Conservation (phyloP, 805 yeast genomes). For the Lipomyces japonicus region DNA sequence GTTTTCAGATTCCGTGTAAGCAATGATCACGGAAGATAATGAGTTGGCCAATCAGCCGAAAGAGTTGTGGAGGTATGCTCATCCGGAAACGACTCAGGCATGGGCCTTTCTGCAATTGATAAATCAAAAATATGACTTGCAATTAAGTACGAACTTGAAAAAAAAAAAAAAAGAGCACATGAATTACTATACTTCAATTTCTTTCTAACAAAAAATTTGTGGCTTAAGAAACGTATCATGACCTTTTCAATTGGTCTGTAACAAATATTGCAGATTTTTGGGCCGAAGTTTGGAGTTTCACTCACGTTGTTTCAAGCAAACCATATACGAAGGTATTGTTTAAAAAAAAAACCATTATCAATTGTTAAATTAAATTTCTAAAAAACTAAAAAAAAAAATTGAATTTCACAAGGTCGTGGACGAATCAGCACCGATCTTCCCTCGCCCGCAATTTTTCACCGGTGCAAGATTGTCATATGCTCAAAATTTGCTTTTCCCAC, state of each 20-base stretch:
- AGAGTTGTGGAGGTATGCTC: slow-evolving; percentile 21
- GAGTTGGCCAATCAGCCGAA: slow-evolving; percentile 10
- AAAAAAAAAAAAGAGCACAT: not conserved
- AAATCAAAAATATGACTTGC: slow-evolving; percentile 5
- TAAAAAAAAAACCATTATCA: not conserved
- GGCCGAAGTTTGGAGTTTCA: slow-evolving; percentile 28
- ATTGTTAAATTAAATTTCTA: not conserved
- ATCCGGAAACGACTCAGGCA: slow-evolving; percentile 14
- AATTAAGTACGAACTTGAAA: slow-evolving; percentile 8
- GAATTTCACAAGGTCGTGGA: slow-evolving; percentile 15
- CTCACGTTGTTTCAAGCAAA: slow-evolving; percentile 13
- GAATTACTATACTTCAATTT: not conserved
- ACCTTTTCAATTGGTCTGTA: slow-evolving; percentile 27
- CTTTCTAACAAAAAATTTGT: slow-evolving; percentile 9
- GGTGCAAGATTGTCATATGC: slow-evolving; percentile 31
- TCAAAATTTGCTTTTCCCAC: slow-evolving; percentile 28
- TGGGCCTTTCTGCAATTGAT: slow-evolving; percentile 10
- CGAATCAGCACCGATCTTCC: slow-evolving; percentile 24
- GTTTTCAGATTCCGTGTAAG: too few relatives aligned
- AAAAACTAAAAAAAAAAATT: not conserved
- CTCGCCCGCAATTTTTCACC: slow-evolving; percentile 27
- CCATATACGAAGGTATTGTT: slow-evolving; percentile 11
- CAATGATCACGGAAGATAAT: too few relatives aligned
- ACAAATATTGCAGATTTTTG: slow-evolving; percentile 20
- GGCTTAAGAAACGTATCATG: slow-evolving; percentile 24